Conservation (phyloP, 352 stramenopile species). For the Pythium folliculosum region DNA sequence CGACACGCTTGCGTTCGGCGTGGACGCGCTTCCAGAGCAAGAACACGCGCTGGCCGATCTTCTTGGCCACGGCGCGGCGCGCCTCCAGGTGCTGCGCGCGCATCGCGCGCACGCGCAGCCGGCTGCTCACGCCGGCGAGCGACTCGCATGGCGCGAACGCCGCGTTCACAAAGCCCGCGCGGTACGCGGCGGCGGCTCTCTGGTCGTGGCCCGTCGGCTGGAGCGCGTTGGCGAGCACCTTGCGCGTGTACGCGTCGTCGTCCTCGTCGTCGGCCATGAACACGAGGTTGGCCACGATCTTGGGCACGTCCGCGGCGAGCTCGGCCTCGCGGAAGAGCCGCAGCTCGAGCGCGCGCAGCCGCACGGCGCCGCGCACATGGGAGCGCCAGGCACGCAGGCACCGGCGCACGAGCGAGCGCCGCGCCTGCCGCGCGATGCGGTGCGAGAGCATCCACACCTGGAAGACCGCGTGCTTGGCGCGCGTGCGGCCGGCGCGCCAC, state of each 20-base stretch:
- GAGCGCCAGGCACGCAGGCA: slow-evolving; percentile 48
- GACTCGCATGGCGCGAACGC: slow-evolving; percentile 54
- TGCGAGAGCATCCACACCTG: slow-evolving; percentile 53
- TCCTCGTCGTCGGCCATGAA: slow-evolving; percentile 59
- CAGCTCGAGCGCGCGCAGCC: slow-evolving; percentile 62
- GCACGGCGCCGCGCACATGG: slow-evolving; percentile 44
- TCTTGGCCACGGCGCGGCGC: slow-evolving; percentile 52
- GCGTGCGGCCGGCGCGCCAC: slow-evolving; percentile 45
- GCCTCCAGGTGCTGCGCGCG: slow-evolving; percentile 45
- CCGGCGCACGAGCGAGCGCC: slow-evolving; percentile 36
- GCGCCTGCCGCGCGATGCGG: slow-evolving; percentile 38
- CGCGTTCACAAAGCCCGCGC: slow-evolving; percentile 48
- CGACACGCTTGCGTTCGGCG: slow-evolving; percentile 42
- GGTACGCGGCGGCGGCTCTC: too few relatives aligned
- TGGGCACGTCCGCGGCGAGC: slow-evolving; percentile 46
- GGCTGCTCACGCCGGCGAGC: slow-evolving; percentile 20
- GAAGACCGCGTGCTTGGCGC: slow-evolving; percentile 38
- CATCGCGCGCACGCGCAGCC: slow-evolving; percentile 36
- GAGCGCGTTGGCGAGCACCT: slow-evolving; percentile 27
- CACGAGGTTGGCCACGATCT: slow-evolving; percentile 73
- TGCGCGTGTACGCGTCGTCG: slow-evolving; percentile 36
- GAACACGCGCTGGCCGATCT: slow-evolving; percentile 71
- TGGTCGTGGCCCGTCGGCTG: slow-evolving; percentile 26
- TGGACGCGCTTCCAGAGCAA: slow-evolving; percentile 63
- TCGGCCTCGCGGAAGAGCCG: slow-evolving; percentile 59